Base-by-base conservation (phyloP, 2,329 filamentous ascomycete genomes). In the Talaromyces verruculosus region DNA sequence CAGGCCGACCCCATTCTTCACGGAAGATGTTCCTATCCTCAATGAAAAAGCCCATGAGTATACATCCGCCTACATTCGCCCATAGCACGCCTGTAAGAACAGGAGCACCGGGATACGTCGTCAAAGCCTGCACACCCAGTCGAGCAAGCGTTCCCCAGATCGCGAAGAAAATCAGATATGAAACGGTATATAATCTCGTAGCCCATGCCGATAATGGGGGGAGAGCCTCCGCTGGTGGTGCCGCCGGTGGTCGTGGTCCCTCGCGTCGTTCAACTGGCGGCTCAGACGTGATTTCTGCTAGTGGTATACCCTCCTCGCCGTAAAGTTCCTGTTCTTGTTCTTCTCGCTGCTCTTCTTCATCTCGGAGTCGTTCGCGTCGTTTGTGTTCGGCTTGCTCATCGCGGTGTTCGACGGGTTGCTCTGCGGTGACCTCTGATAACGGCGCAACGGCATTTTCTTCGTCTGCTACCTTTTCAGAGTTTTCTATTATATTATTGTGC, bases 91-190 rank as follows among this genome's bases (percentile, higher is more conserved):
- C 85, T 64, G 91, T 93, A 5, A 87, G 81, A 25, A 95, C 82
- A 0, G 93, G 92, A 0, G 91, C 87, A 25, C 89, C 90, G 1
- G 90, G 88, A 75, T 96, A 97, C 65, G 84, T 87, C 0, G 92
- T 95, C 61, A 97, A 80, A 57, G 89, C 89, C 73, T 93, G 87
- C 7, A 97, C 80, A 3, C 93, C 93, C 0, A 97, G 81, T 11
- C 94, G 87, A 0, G 92, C 91, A 30, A 97, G 84, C 0, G 93
- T 95, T 41, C 94, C 94, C 45, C 94, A 79, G 19, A 97, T 84
- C 19, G 93, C 88, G 78, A 97, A 97, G 73, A 97, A 84, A 66
- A 96, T 83, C 28, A 97, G 86, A 77, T 96, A 92, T 0, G 91
- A 93, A 67, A 93, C 75, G 1, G 89, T 93, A 78, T 93, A 91